phyloP scores from a whole-genome alignment of 371 early-diverging fungal genomes.

The Rhizopus sp. region DNA sequence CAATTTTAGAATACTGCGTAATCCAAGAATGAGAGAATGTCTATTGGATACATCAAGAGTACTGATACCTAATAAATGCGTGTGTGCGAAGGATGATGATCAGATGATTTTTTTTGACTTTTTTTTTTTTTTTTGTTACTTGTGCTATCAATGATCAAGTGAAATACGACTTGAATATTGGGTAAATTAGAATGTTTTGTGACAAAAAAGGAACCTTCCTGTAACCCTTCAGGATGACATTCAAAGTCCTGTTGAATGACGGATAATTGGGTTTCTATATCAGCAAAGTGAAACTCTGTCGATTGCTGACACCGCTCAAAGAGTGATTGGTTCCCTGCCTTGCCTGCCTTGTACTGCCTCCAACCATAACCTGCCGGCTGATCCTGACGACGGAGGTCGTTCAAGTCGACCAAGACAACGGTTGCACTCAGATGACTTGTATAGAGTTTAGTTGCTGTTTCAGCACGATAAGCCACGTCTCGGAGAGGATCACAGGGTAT shows the following conservation, averaged over 20 bases:
- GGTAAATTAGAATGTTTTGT: conserved; percentile 82
- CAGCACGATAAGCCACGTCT: conserved; percentile 69
- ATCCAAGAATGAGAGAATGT: conserved; percentile 60
- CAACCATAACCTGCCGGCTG: conserved; percentile 34
- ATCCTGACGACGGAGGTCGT: conserved; percentile 42
- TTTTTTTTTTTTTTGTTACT: conserved; percentile 32
- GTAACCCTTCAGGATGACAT: conserved; percentile 26
- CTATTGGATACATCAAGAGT: conserved; percentile 49
- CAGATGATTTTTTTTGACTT: neutral
- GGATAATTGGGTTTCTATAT: conserved; percentile 66
- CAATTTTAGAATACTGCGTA: conserved; percentile 65
- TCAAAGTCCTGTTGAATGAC: conserved; percentile 56
- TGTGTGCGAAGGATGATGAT: neutral
- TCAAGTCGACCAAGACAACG: conserved; percentile 60
- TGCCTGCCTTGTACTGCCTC: conserved; percentile 61
- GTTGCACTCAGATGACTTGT: conserved; percentile 66
- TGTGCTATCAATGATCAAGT: conserved; percentile 59
- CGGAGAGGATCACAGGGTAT: conserved; percentile 52
- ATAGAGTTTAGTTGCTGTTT: conserved; percentile 71
- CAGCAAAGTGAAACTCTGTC: conserved; percentile 79
- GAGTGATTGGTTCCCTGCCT: conserved; percentile 66
- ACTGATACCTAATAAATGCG: conserved; percentile 26
- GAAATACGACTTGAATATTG: conserved; percentile 73
- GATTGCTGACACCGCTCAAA: conserved; percentile 68
- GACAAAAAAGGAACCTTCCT: conserved; percentile 75